A percentile compares a stretch with the other conserved stretches of the same genome.
Evolutionary conservation across 495 filamentous ascomycete genomes (phyloP).

Genomic region (Penicillium mononematosum): DNA sequence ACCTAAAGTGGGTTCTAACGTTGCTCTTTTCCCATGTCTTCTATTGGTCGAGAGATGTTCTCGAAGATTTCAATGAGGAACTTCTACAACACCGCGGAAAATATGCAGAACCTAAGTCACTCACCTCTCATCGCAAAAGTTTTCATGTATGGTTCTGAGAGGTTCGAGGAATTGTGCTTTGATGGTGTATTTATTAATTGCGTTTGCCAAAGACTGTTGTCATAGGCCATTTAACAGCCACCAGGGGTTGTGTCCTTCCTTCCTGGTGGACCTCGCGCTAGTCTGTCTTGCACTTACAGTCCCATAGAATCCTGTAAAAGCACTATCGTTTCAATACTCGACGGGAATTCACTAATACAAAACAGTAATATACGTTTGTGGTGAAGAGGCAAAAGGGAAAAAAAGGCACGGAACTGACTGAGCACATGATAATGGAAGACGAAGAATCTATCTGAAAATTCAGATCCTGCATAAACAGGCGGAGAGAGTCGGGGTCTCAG

Average conservation of each 20-base stretch:
- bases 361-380: too few species aligned
- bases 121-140: not conserved
- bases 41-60: not conserved
- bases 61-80: not conserved
- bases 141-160: not conserved
- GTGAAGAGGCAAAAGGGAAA: too few species aligned
- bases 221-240: not conserved
- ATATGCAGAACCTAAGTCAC: not conserved
- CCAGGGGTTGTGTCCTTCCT: not conserved
- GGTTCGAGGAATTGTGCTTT: not conserved
- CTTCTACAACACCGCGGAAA: not conserved
- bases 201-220: not conserved
- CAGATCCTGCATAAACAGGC: not conserved
- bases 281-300: not conserved
- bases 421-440: too few species aligned
- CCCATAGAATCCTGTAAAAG: not conserved
- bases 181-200: not conserved
- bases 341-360: not conserved
- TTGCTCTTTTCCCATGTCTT: not conserved
- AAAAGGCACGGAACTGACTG: too few species aligned
- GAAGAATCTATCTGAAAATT: too few species aligned
- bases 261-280: not conserved
- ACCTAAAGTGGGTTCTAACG: not conserved
- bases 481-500: not conserved
- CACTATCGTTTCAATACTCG: not conserved